Base-by-base conservation (phyloP, 192 early-diverging fungal species). In the Spizellomyces punctatus region DNA sequence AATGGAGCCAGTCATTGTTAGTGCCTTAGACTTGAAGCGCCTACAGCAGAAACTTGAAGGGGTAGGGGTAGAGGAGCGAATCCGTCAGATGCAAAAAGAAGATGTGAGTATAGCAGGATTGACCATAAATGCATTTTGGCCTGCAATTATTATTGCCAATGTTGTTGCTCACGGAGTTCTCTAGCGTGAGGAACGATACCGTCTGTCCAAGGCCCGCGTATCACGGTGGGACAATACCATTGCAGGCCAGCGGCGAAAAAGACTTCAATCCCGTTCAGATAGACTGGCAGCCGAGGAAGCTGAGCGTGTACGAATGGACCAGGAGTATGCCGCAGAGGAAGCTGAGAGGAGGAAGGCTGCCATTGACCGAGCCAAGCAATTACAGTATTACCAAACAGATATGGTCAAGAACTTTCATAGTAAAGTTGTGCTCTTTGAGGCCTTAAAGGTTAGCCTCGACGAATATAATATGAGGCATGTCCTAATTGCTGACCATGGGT, bases 331-430 rank as follows among this genome's bases (percentile, higher is more conserved):
- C 12, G 54, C 17, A 10, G 82, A 79, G 21, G 82, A 81, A 59
- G 22, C 57, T 6, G 45, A 42, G 46, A 50, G 77, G n/a, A 56
- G 82, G 44, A n/a, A 69, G 27, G 61, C 52, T 36, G 56, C 74
- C 22, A 79, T 84, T 27, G 78, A 76, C 3, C 56, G 79, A 41
- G 83, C 83, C 5, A 79, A 79, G 76, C 43, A 46, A 69, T 22
- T 81, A 60, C 79, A 77, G 71, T 84, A 81, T 55, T 55, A 58
- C 52, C 73, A 84, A 55, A 77, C 74, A 6, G 83, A 84, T 48
- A 8, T 49, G 10, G 83, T 84, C 16, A 79, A 79, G 62, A 67
- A 65, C 8, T 84, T 84, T 58, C 79, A 84, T 59, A 62, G 64
- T 46, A 72, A 71, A 55, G 70, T 84, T 3, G 56, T 76, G 22